A percentile compares a stretch with the other conserved stretches of the same genome.
Conservation (phyloP, 108 stramenopile species). For the Hondaea fermentalgiana region DNA sequence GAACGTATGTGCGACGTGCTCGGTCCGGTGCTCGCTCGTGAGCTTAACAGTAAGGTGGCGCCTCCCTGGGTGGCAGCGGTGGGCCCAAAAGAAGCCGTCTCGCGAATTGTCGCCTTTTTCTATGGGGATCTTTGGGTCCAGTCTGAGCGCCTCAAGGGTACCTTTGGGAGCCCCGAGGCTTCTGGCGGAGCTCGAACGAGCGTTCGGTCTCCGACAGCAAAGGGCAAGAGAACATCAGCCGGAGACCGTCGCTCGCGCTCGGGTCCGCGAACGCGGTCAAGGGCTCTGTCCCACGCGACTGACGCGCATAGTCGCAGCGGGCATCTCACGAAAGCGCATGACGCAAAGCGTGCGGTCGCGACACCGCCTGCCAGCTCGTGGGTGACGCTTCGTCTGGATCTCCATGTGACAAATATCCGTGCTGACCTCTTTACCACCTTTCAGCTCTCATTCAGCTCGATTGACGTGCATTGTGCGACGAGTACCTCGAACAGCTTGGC, state of each 20-base stretch:
- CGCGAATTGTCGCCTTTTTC: background rate
- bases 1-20: background rate
- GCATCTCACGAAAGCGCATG: no score
- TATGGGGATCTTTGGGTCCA: background rate
- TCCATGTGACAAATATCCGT: background rate
- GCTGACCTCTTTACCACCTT: background rate
- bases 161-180: no score
- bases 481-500: background rate
- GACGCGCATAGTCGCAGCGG: no score
- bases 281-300: no score
- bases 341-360: no score
- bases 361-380: background rate
- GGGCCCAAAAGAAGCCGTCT: background rate
- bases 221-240: no score
- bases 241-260: no score
- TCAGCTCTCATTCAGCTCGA: background rate
- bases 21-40: background rate
- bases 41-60: background rate
- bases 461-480: background rate
- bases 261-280: no score
- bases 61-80: background rate
- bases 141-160: background rate
- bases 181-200: no score
- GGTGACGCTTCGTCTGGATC: background rate
- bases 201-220: no score